Conservation (phyloP, 2,329 filamentous ascomycete species). For the Pseudophaeomoniella oleicola region DNA sequence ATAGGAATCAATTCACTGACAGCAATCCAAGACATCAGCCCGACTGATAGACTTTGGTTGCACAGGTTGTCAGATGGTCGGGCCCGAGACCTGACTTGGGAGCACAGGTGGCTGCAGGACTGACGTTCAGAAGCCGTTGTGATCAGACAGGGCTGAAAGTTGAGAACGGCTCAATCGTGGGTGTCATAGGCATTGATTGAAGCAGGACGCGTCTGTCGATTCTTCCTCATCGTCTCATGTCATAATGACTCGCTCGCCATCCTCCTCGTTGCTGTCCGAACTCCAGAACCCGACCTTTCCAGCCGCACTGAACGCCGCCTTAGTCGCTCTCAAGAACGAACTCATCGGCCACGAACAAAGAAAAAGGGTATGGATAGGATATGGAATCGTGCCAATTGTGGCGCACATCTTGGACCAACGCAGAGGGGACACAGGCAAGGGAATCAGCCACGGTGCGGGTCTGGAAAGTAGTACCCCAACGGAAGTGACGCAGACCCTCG, state of each 20-base stretch:
- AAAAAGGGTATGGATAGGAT: conserved; percentile 64
- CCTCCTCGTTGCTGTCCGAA: conserved; percentile 40
- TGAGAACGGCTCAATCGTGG: too few relatives aligned
- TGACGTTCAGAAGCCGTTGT: too few relatives aligned
- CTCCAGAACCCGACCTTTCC: conserved; percentile 37
- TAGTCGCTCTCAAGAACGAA: conserved; percentile 61
- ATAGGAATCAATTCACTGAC: too few relatives aligned
- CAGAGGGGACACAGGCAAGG: conserved; percentile 22
- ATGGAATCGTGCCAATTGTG: conserved; percentile 48
- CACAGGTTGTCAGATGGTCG: too few relatives aligned
- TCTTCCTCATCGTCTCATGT: too few relatives aligned
- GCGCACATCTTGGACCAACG: conserved; percentile 31
- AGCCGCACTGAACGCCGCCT: conserved; percentile 6
- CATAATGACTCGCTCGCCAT: conserved; percentile 41
- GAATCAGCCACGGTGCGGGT: conserved; percentile 15
- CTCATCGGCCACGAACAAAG: conserved; percentile 75
- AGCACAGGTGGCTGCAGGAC: too few relatives aligned
- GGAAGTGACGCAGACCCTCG: conserved; percentile 10
- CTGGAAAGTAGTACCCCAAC: conserved; percentile 8
- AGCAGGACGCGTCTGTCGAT: conserved; percentile 2
- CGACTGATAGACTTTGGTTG: too few relatives aligned
- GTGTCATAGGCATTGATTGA: too few relatives aligned
- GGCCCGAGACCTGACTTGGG: too few relatives aligned
- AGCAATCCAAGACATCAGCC: too few relatives aligned
- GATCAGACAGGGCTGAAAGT: too few relatives aligned